Conservation (phyloP, 2,329 filamentous ascomycete species). For the Epichloe amarillans region DNA sequence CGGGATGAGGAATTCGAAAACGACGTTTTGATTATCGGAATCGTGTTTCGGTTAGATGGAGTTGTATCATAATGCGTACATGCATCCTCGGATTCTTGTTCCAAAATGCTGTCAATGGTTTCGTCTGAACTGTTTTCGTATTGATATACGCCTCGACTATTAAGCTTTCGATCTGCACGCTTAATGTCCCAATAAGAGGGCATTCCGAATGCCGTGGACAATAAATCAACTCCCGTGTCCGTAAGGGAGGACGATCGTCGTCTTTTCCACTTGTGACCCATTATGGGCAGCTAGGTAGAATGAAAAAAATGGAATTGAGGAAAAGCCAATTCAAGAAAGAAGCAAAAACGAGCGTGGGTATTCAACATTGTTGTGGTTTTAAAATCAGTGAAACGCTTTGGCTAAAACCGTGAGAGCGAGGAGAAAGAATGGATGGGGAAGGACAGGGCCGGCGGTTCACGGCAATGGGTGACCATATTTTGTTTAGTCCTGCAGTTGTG, state of each 20-base stretch:
- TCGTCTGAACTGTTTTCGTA: conserved; percentile 1
- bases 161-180: conserved; percentile 3
- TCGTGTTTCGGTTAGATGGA: not conserved
- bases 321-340: not conserved
- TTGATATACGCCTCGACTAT: not conserved
- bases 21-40: not conserved
- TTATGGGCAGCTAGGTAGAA: conserved; percentile 1
- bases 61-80: not conserved
- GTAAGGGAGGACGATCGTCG: not conserved
- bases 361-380: not conserved
- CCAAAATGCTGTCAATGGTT: not conserved
- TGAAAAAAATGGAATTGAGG: not conserved
- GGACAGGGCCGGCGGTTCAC: not conserved
- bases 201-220: conserved; percentile 16
- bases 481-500: not conserved
- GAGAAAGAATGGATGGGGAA: not conserved
- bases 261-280: conserved; percentile 9
- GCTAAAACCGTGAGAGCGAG: not conserved
- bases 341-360: not conserved
- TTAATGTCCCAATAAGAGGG: conserved; percentile 10
- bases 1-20: not conserved
- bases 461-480: not conserved
- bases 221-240: conserved; percentile 13
- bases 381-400: not conserved
- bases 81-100: not conserved